These are phyloP conservation scores for Claviceps citrina DNA, from an alignment of 2,329 filamentous ascomycete genomes.

Conservation along the genomic window DNA sequence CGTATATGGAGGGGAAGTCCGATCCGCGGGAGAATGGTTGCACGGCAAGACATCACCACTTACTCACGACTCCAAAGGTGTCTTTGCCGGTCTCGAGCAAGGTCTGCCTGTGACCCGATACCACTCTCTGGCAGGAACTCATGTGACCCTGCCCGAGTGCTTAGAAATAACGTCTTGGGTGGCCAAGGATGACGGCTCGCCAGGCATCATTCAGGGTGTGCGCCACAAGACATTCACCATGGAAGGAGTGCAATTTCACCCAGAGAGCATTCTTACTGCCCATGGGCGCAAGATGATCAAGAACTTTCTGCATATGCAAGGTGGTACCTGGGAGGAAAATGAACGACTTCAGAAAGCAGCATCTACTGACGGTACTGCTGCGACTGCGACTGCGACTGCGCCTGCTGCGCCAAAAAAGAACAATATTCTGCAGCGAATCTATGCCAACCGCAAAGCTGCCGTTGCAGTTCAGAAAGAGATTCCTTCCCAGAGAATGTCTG, in stretches of 20 bases:
- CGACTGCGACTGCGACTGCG: slow-evolving; percentile 11
- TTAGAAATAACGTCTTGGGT: slow-evolving; percentile 90
- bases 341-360: slow-evolving; percentile 36
- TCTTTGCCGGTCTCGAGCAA: slow-evolving; percentile 69
- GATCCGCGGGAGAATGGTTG: slow-evolving; percentile 86
- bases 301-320: slow-evolving; percentile 79
- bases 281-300: slow-evolving; percentile 78
- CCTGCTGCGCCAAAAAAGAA: slow-evolving; percentile 40
- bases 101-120: slow-evolving; percentile 83
- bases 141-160: slow-evolving; percentile 68
- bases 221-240: slow-evolving; percentile 80
- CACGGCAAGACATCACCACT: slow-evolving; percentile 93
- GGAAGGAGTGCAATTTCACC: slow-evolving; percentile 97
- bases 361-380: slow-evolving; percentile 13
- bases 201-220: slow-evolving; percentile 90
- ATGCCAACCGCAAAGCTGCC: slow-evolving; percentile 58
- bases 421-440: slow-evolving; percentile 86
- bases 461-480: slow-evolving; percentile 71
- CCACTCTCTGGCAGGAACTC: slow-evolving; percentile 87
- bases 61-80: slow-evolving; percentile 78
- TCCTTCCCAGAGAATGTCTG: slow-evolving; percentile 67
- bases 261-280: slow-evolving; percentile 88
- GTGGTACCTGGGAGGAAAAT: slow-evolving; percentile 84
- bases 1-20: slow-evolving; percentile 79
- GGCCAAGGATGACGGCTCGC: slow-evolving; percentile 56